These are phyloP conservation scores for Gracilariopsis chorda DNA, from an alignment of 23 red algal species.

Conservation along the genomic window DNA sequence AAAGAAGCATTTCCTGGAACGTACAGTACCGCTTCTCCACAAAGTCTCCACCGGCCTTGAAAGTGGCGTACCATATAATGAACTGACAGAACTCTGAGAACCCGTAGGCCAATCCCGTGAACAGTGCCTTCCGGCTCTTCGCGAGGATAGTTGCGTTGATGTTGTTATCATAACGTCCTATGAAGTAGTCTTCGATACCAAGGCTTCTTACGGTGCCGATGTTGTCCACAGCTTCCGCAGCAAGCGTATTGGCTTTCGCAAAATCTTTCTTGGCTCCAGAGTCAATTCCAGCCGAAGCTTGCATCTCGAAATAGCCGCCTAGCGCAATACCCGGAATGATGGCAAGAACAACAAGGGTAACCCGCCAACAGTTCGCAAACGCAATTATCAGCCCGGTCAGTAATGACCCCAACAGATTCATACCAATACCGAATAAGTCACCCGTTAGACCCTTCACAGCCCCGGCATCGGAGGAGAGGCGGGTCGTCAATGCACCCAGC, in stretches of 20 bases:
- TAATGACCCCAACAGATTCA: slow-evolving; percentile 25
- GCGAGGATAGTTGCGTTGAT: slow-evolving; percentile 18
- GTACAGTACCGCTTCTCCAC: slow-evolving; percentile 5
- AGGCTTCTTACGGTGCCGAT: slow-evolving; percentile 70
- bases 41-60: slow-evolving; percentile 53
- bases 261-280: slow-evolving; percentile 55
- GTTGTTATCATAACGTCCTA: slow-evolving; percentile 30
- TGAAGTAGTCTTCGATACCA: slow-evolving; percentile 64
- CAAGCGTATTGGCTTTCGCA: slow-evolving; percentile 59
- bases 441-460: slow-evolving; percentile 65
- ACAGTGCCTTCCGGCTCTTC: slow-evolving; percentile 29
- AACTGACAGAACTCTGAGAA: slow-evolving; percentile 74
- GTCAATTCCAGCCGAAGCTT: slow-evolving; percentile 76
- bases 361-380: slow-evolving; percentile 53
- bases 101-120: slow-evolving; percentile 66
- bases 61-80: slow-evolving; percentile 44
- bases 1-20: slow-evolving; percentile 42
- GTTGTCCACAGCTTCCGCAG: slow-evolving; percentile 82
- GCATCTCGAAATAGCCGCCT: slow-evolving; percentile 77
- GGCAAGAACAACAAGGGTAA: slow-evolving; percentile 64
- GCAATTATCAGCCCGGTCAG: slow-evolving; percentile 61
- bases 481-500: slow-evolving; percentile 51
- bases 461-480: slow-evolving; percentile 47
- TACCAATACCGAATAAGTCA: slow-evolving; percentile 40
- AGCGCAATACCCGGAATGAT: slow-evolving; percentile 80